Conservation (phyloP, 164 flowering plant genomes). For the Cinnamomum micranthum region DNA sequence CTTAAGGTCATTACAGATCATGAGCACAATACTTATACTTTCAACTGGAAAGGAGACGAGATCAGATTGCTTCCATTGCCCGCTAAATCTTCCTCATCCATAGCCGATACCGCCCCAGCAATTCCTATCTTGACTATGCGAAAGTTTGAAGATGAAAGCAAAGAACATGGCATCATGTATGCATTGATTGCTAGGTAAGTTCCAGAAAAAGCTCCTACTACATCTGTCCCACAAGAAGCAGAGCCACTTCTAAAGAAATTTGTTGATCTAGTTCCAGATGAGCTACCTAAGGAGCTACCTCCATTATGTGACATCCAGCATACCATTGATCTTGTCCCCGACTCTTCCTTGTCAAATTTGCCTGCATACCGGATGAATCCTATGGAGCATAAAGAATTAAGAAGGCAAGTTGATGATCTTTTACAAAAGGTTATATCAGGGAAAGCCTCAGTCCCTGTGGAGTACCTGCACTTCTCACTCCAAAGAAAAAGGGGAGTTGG, state of each 20-base stretch:
- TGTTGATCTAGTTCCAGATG: background rate
- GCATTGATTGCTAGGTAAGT: background rate
- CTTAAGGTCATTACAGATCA: background rate
- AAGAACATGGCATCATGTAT: background rate
- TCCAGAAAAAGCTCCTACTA: background rate
- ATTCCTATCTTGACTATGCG: background rate
- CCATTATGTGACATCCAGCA: background rate
- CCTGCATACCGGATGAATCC: background rate
- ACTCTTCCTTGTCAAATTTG: background rate
- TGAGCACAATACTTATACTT: background rate
- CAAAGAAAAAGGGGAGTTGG: constrained; percentile 1
- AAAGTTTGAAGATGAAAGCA: background rate
- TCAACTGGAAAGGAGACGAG: background rate
- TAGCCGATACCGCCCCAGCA: background rate
- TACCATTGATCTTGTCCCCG: background rate
- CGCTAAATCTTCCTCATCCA: background rate
- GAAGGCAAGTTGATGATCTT: background rate
- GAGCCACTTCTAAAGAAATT: background rate
- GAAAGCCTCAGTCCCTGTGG: background rate
- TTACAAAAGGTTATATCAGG: background rate
- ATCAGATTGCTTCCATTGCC: background rate
- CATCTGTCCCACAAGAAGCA: background rate
- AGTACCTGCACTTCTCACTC: background rate
- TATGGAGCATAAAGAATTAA: background rate
- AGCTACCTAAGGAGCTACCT: background rate